Evolutionary conservation across 805 yeast genomes (phyloP).

Genomic region (Sungouiozyma ichnusensis): DNA sequence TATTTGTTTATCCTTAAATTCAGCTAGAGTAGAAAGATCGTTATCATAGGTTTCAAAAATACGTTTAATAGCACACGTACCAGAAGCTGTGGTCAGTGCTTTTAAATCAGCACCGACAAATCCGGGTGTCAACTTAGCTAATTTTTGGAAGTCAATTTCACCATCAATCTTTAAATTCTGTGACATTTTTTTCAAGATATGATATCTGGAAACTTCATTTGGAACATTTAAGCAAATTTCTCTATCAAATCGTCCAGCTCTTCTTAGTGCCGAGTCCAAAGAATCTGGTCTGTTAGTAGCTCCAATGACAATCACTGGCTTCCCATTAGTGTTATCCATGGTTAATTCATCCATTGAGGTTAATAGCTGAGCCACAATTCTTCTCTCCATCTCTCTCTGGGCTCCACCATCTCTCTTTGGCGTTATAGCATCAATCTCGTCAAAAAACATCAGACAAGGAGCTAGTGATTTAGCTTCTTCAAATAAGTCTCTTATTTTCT

Average conservation of each 20-base stretch:
- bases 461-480: slow-evolving; percentile 87
- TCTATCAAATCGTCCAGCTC: slow-evolving; percentile 94
- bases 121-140: slow-evolving; percentile 93
- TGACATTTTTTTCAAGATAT: slow-evolving; percentile 70
- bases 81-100: slow-evolving; percentile 90
- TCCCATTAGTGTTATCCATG: slow-evolving; percentile 79
- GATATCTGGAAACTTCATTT: slow-evolving; percentile 66
- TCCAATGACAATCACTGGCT: slow-evolving; percentile 88
- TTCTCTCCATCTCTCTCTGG: slow-evolving; percentile 93
- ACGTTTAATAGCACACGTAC: slow-evolving; percentile 85
- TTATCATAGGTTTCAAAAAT: slow-evolving; percentile 51
- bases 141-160: slow-evolving; percentile 52
- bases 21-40: not conserved
- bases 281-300: slow-evolving; percentile 97
- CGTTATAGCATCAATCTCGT: slow-evolving; percentile 96
- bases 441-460: slow-evolving; percentile 87
- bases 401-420: slow-evolving; percentile 94
- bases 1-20: not conserved
- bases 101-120: slow-evolving; percentile 96
- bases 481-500: slow-evolving; percentile 82
- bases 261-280: slow-evolving; percentile 82
- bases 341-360: slow-evolving; percentile 92
- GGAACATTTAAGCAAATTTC: slow-evolving; percentile 96
- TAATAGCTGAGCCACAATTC: slow-evolving; percentile 90
- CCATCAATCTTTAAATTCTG: slow-evolving; percentile 55